These are phyloP conservation scores for Discostella pseudostelligera DNA, from an alignment of 108 stramenopile genomes.

Conservation along the genomic window DNA sequence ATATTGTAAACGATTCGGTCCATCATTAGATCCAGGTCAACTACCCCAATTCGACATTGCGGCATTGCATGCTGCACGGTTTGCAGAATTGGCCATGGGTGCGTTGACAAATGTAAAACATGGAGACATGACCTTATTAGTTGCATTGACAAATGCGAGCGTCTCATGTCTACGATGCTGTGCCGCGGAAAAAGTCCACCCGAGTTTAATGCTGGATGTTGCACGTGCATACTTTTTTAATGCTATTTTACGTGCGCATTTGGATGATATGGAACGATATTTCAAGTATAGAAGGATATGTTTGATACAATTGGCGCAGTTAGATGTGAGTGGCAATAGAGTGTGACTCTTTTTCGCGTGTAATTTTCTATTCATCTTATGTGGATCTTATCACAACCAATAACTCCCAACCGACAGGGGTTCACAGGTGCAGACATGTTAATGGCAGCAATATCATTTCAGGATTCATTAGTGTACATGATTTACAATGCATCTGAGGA, in stretches of 20 bases:
- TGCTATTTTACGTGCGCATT: slow-evolving; percentile 65
- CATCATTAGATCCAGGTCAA: slow-evolving; percentile 23
- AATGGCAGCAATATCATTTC: slow-evolving; percentile 64
- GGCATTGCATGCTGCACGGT: slow-evolving; percentile 75
- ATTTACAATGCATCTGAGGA: slow-evolving; percentile 76
- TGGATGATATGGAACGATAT: slow-evolving; percentile 77
- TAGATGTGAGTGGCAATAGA: slow-evolving; percentile 47
- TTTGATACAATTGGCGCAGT: slow-evolving; percentile 58
- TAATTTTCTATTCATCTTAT: background rate
- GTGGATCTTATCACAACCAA: background rate
- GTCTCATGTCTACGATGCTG: slow-evolving; percentile 72
- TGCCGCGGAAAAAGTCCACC: slow-evolving; percentile 44
- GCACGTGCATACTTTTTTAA: slow-evolving; percentile 74
- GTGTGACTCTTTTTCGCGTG: background rate
- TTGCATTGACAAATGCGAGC: slow-evolving; percentile 78
- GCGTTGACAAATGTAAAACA: slow-evolving; percentile 71
- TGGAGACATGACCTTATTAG: slow-evolving; percentile 37
- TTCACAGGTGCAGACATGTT: slow-evolving; percentile 40
- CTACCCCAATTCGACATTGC: slow-evolving; percentile 69
- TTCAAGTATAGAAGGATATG: slow-evolving; percentile 81
- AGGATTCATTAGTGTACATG: slow-evolving; percentile 83
- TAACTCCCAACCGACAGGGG: slow-evolving; percentile 1
- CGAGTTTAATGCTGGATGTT: slow-evolving; percentile 62
- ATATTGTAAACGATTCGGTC: slow-evolving; percentile 47
- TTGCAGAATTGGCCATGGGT: slow-evolving; percentile 81